Conservation (phyloP, 169 alveolate species). For the Eimeria acervulina region DNA sequence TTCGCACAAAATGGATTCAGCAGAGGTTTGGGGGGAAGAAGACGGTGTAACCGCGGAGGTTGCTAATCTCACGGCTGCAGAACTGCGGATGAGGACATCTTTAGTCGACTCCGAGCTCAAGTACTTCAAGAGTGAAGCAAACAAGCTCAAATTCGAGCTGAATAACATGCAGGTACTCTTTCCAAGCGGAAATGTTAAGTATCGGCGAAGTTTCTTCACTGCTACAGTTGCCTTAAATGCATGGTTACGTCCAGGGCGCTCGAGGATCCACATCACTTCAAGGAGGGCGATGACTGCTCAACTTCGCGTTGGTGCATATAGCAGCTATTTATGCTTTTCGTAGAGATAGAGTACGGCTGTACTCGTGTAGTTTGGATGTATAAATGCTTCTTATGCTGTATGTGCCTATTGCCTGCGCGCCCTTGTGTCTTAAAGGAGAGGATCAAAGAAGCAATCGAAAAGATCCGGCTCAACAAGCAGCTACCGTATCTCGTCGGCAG, state of each 20-base stretch:
- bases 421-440: conserved; percentile 78
- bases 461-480: conserved; percentile 97
- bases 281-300: background rate
- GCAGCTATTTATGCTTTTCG: background rate
- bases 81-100: conserved; percentile 83
- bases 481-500: conserved; percentile 99
- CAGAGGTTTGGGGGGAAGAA: conserved; percentile 82
- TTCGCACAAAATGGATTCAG: conserved; percentile 63
- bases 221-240: background rate
- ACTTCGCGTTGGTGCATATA: background rate
- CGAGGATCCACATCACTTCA: background rate
- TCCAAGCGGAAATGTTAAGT: background rate
- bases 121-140: conserved; percentile 82
- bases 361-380: background rate
- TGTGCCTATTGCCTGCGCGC: background rate
- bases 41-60: conserved; percentile 87
- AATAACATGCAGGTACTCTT: conserved; percentile 76
- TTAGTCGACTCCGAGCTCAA: conserved; percentile 87
- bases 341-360: background rate
- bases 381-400: too few species aligned
- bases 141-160: conserved; percentile 79
- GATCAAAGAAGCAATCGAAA: conserved; percentile 92
- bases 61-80: conserved; percentile 80
- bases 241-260: background rate
- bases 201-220: background rate